phyloP scores from a whole-genome alignment of 2,329 filamentous ascomycete genomes.

The Corinectria fuckeliana region DNA sequence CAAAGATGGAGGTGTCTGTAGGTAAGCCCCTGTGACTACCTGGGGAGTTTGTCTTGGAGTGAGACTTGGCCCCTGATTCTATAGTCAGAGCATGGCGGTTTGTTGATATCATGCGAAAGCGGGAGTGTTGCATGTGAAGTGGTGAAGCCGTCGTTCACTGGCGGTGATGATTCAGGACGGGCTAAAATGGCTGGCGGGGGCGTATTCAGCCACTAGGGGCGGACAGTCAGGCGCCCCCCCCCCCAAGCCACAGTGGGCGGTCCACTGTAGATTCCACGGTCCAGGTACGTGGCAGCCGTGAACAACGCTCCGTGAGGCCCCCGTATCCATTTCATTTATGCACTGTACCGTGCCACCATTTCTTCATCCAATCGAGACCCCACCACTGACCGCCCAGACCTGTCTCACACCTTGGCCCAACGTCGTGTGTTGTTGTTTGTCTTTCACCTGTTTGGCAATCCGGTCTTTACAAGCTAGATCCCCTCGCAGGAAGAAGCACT shows the following conservation, averaged over 20 bases:
- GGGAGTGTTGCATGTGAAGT: no score
- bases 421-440: slow-evolving; percentile 10
- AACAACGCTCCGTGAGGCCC: not conserved
- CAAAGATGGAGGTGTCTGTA: not conserved
- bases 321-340: no score
- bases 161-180: not conserved
- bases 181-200: not conserved
- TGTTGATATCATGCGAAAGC: not conserved
- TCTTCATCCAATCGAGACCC: slow-evolving; percentile 8
- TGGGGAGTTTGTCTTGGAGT: not conserved
- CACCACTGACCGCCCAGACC: slow-evolving; percentile 30
- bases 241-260: not conserved
- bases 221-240: not conserved
- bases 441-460: not conserved
- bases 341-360: no score
- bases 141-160: not conserved
- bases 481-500: no score
- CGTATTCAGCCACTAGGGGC: not conserved
- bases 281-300: not conserved
- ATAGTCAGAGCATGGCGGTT: not conserved
- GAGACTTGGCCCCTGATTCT: not conserved
- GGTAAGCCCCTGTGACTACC: not conserved
- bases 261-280: not conserved
- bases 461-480: not conserved
- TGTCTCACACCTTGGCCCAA: slow-evolving; percentile 35